Base-by-base conservation (phyloP, 2,329 filamentous ascomycete genomes). In the Colletotrichum musicola region DNA sequence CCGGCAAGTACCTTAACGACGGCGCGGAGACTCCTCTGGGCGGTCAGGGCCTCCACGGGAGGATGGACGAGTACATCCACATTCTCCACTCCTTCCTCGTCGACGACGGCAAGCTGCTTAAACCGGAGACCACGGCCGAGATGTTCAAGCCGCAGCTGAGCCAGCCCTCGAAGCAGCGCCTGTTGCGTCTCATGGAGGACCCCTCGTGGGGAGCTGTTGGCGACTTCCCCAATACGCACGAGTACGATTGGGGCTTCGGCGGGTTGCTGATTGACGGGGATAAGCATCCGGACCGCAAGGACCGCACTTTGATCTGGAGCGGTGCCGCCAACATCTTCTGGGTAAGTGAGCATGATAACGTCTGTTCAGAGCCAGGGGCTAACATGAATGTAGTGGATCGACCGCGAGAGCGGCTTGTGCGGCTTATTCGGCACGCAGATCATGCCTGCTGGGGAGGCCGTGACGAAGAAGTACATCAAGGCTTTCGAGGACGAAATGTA, bases 81-180 rank as follows among this genome's bases (percentile, higher is more conserved):
- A 73, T 88, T 4, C 72, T 86, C 3, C 76, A 76, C 2, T 85
- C 84, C 1, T 73, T 89, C 1, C 77, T 88, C 0, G 74, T 76
- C 2, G 81, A 87, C 54, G 85, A 88, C 62, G 82, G 81, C 3
- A 82, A 79, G 49, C 71, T 89, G 0, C 79, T 89, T 6, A 78
- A 75, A 20, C 75, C 77, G 0, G 74, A 74, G 4, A 85, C 81
- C 0, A 78, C 83, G 0, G 77, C 81, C 0, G 71, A 77, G 50
- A 80, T 89, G 76, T 88, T 87, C 71, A 72, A 76, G 60, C 79
- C 85, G 0, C 85, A 85, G 53, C 80, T 89, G 0, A 75, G 44
- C 9, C 72, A 66, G 1, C 9, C 30, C 44, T 38, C 57, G 2
- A 68, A 68, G 42, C 53, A 25, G 38, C 14, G 46, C 7, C 69